A percentile compares a stretch with the other conserved stretches of the same genome.
These are phyloP conservation scores for Musa balbisiana DNA, from an alignment of 202 grass and related monocot species.

Conservation along the genomic window DNA sequence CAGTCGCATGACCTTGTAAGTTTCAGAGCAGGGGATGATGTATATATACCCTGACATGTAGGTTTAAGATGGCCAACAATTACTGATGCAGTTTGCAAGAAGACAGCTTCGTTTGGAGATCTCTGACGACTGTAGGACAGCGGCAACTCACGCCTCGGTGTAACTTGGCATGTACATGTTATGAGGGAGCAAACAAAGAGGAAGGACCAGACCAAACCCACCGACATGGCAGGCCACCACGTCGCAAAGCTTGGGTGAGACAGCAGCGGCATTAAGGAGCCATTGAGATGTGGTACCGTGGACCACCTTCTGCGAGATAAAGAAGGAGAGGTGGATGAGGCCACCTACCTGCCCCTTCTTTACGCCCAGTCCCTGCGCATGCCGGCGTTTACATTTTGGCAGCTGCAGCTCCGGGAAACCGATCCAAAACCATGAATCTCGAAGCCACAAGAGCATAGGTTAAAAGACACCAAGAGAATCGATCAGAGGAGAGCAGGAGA, in stretches of 20 bases:
- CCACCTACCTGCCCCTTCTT: neutral
- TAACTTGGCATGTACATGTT: neutral
- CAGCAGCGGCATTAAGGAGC: neutral
- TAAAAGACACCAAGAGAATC: neutral
- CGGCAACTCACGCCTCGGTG: neutral
- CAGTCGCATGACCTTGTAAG: too few relatives aligned
- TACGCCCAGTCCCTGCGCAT: neutral
- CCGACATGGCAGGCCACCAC: neutral
- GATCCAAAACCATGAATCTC: neutral
- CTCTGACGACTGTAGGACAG: neutral
- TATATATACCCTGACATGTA: neutral
- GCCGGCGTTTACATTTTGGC: conserved; percentile 1
- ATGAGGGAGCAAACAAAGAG: neutral
- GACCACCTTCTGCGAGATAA: neutral
- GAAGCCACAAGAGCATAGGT: neutral
- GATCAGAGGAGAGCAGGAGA: too few relatives aligned
- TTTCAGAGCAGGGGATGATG: too few relatives aligned
- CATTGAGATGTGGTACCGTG: neutral
- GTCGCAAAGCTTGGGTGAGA: neutral
- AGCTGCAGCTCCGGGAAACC: neutral
- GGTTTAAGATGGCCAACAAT: neutral
- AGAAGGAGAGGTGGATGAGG: too few relatives aligned
- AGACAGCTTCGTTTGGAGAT: neutral
- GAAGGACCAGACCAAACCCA: neutral
- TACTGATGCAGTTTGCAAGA: neutral